Percentiles rank a stretch among this genome's conserved stretches.
phyloP scores from a whole-genome alignment of 371 early-diverging fungal genomes.

The Capillidium heterosporum region DNA sequence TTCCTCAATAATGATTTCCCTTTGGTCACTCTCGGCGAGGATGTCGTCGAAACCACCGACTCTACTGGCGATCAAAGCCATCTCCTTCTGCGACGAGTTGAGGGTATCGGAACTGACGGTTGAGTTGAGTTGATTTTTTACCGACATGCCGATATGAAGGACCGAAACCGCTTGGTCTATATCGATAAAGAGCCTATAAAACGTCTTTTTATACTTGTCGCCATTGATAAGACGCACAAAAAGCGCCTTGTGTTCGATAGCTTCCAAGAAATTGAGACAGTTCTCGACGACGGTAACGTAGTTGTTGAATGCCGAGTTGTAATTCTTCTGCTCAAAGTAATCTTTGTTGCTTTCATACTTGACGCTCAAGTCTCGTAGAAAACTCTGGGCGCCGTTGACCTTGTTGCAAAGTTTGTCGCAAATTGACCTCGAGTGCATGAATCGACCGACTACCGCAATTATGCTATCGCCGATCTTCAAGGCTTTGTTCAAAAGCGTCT shows the following conservation, averaged over 20 bases:
- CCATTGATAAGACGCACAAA: conserved; percentile 4
- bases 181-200: conserved; percentile 4
- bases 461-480: neutral
- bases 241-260: neutral
- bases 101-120: neutral
- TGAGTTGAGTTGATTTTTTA: neutral
- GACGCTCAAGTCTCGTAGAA: neutral
- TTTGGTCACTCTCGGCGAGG: neutral
- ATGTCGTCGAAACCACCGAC: neutral
- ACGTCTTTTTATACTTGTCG: conserved; percentile 5
- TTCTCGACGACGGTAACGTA: conserved; percentile 2
- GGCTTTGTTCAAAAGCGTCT: neutral
- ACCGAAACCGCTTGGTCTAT: conserved; percentile 5
- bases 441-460: neutral
- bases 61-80: neutral
- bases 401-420: conserved; percentile 3
- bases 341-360: neutral
- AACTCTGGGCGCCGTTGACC: neutral
- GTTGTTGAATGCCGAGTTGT: conserved; percentile 1
- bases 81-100: neutral
- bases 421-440: neutral
- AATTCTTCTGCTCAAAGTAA: neutral
- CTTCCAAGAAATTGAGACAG: neutral
- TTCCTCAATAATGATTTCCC: neutral
- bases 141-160: neutral